Base-by-base conservation (phyloP, 2,329 filamentous ascomycete genomes). In the Fusarium citri region DNA sequence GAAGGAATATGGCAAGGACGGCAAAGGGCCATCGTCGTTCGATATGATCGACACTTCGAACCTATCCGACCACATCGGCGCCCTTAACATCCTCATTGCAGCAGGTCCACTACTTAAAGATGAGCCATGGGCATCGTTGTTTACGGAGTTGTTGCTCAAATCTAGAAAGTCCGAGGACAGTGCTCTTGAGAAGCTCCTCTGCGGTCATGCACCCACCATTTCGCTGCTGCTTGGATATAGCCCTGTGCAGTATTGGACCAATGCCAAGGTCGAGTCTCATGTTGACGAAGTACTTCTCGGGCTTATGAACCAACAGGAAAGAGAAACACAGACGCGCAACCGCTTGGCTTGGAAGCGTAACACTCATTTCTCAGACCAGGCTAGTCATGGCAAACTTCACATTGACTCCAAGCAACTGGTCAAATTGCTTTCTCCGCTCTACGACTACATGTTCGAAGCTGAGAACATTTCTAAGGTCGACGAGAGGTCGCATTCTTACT, bases 21-120 rank as follows among this genome's bases (percentile, higher is more conserved):
- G 74, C 3, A 51, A 57, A 16, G 83, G 80, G 1, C 83, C 85
- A 0, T 76, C 68, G 7, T 46, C 57, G 6, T 91, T 90, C 69
- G 83, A 89, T 71, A 78, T 86, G 6, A 86, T 91, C 56, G 87
- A 91, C 65, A 88, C 86, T 0, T 82, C 81, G 4, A 82, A 83
- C 48, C 72, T 84, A 3, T 74, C 77, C 6, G 82, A 82, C 43
- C 80, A 82, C 37, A 75, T 83, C 14, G 81, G 78, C 2, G 70
- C 78, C 5, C 65, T 84, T 18, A 78, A 81, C 23, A 69, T 82
- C 8, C 63, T 82, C 23, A 70, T 87, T 75, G 56, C 86, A 1
- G 76, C 83, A 0, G 69, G 78, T 0, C 85, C 86, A 3, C 67
- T 91, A 11, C 77, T 90, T 12, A 81, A 80, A 8, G 53, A 77